These are phyloP conservation scores for Phanerochaete sordida DNA, from an alignment of 768 basidiomycete species.

Conservation along the genomic window DNA sequence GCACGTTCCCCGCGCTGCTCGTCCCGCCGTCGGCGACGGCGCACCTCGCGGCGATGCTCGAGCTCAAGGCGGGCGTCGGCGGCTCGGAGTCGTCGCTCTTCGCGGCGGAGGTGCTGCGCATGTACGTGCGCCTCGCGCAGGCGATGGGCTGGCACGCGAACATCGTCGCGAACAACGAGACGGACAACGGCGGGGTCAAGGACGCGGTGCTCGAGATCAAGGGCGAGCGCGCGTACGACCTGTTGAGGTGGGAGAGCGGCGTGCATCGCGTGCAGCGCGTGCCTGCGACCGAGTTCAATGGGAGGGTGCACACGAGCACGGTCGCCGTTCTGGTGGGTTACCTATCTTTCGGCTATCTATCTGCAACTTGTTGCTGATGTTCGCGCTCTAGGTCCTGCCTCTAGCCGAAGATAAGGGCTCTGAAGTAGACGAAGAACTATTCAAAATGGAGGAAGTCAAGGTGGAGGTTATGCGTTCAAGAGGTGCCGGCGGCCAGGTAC, in stretches of 20 bases:
- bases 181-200: slow-evolving; percentile 63
- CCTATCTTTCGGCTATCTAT: background rate
- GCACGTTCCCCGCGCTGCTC: slow-evolving; percentile 66
- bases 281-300: slow-evolving; percentile 84
- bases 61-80: slow-evolving; percentile 91
- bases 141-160: slow-evolving; percentile 57
- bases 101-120: slow-evolving; percentile 67
- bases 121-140: slow-evolving; percentile 72
- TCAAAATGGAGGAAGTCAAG: slow-evolving; percentile 81
- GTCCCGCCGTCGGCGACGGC: slow-evolving; percentile 67
- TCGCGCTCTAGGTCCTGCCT: slow-evolving; percentile 73
- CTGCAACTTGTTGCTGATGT: background rate
- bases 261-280: slow-evolving; percentile 96
- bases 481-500: slow-evolving; percentile 95
- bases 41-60: slow-evolving; percentile 74
- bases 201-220: slow-evolving; percentile 80
- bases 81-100: slow-evolving; percentile 88
- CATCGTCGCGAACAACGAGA: slow-evolving; percentile 55
- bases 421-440: slow-evolving; percentile 54
- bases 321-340: slow-evolving; percentile 75
- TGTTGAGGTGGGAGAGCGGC: slow-evolving; percentile 86
- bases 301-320: slow-evolving; percentile 90
- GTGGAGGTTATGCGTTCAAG: slow-evolving; percentile 93
- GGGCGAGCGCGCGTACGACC: slow-evolving; percentile 75
- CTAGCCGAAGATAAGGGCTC: slow-evolving; percentile 63